These are phyloP conservation scores for Annona cherimola DNA, from an alignment of 164 flowering plant species.

Conservation along the genomic window DNA sequence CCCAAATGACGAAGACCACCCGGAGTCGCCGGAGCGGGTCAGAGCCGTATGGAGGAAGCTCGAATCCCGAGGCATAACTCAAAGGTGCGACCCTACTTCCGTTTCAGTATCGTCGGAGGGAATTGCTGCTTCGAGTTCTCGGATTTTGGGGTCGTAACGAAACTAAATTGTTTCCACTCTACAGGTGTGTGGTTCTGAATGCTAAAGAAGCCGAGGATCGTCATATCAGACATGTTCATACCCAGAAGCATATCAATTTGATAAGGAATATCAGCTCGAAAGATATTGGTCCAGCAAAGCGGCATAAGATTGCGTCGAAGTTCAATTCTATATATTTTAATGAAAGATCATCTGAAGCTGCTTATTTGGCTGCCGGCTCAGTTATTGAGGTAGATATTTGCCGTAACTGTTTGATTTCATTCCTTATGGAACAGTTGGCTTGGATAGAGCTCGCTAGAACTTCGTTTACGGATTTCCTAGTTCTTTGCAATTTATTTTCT, in stretches of 20 bases:
- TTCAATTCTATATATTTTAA: slow-evolving; percentile 87
- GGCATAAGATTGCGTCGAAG: slow-evolving; percentile 48
- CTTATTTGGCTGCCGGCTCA: slow-evolving; percentile 94
- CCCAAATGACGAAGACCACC: slow-evolving; percentile 55
- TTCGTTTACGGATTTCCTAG: background rate
- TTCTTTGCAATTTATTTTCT: background rate
- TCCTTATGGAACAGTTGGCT: background rate
- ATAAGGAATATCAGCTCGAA: slow-evolving; percentile 61
- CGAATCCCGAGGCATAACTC: slow-evolving; percentile 43
- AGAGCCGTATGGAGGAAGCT: slow-evolving; percentile 67
- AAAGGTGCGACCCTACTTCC: slow-evolving; percentile 36
- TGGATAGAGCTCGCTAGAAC: background rate
- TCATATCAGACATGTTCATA: slow-evolving; percentile 55
- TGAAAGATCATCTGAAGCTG: slow-evolving; percentile 81
- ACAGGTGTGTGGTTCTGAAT: slow-evolving; percentile 70
- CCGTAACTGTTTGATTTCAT: too few species aligned
- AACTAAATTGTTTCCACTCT: background rate
- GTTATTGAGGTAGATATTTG: slow-evolving; percentile 56
- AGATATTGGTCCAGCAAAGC: slow-evolving; percentile 46
- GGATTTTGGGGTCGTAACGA: background rate
- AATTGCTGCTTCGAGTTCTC: background rate
- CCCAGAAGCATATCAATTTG: slow-evolving; percentile 59
- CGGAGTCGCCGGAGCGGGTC: slow-evolving; percentile 75
- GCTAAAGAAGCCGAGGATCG: slow-evolving; percentile 81
- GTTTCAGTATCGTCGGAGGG: background rate